Evolutionary conservation across 441 rosid species (phyloP), one percentile per base, ranked within the genome.

Genomic region (Adansonia rubrostipa): DNA sequence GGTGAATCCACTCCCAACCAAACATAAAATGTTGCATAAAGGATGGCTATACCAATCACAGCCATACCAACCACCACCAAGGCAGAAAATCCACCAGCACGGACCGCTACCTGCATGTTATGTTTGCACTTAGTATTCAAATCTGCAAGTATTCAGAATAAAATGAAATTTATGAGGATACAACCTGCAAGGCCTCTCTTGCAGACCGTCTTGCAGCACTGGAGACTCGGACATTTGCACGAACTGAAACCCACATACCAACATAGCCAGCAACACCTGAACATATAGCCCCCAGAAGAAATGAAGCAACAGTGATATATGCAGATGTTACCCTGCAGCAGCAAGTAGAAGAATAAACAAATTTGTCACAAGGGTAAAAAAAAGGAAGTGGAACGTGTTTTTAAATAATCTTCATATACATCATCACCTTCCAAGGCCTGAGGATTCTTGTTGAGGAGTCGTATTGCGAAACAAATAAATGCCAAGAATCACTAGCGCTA

Each of bases 191-290:
- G 68, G 98, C 99, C 86, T 95, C 99, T 88, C 99, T 92, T 28
- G 97, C 96, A 78, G 99, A 96, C 79, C 98, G 92, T 82, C 98
- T 92, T 72, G 99, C 99, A 47, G 99, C 97, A 88, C 98, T 92
- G 74, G 98, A 88, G 76, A 96, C 99, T 80, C 98, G 92, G 74
- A 93, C 99, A 86, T 96, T 96, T 80, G 99, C 98, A 82, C 98
- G 99, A 68, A 96, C 98, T 13, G 98, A 96, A 74, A 96, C 98
- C 98, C 99, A 96, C 98, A 96, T 96, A 69, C 99, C 99, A 83
- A 96, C 92, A 85, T 96, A 96, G 75, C 98, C 99, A 1, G 98
- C 99, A 76, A 88, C 67, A 84, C 98, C 99, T 24, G 98, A 96
- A 82, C 99, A 96, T 69, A 96, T 65, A 40, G 99, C 98, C 51